Evolutionary conservation across 2,329 filamentous ascomycete genomes (phyloP), one percentile per base, ranked within the genome.

Genomic region (Calycina marina): DNA sequence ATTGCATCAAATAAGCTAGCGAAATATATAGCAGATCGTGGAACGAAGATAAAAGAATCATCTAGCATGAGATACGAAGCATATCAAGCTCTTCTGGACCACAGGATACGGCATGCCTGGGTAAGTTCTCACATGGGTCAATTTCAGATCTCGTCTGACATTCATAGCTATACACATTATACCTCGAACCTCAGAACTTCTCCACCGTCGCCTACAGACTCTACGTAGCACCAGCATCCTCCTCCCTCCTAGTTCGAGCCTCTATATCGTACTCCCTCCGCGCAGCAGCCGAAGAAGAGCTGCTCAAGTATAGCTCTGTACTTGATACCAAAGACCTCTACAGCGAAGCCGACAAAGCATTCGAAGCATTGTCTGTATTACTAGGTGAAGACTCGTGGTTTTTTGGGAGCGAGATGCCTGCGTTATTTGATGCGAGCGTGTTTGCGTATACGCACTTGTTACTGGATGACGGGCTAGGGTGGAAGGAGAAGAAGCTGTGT

Each of bases 381-480:
- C 57, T 83, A 6, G 72, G 64, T 1, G 54, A 65, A 1, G 55
- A 72, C 22, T 47, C 58, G 12, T 77, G 72, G 62, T 81, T 79
- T 52, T 78, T 77, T 47, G 65, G 44, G 2, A 43, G 36, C 15
- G 38, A 45, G 3, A 41, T 39, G 5, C 83, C 88, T 0, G 72
- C 75, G 0, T 50, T 88, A 14, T 88, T 96, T 45, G 90, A 98
- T 56, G 86, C 88, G 5, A 74, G 72, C 33, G 71, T 96, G 2
- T 96, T 94, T 57, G 76, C 84, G 3, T 98, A 94, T 55, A 86
- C 82, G 0, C 73, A 92, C 54, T 60, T 93, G 31, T 61, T 96
- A 32, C 57, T 93, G 31, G 72, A 80, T 38, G 65, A 73, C 18
- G 48, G 47, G 2, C 48, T 50, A 26, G 43, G 43, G 41, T 86